These are phyloP conservation scores for Aspergillus terreus DNA, from an alignment of 2,329 filamentous ascomycete genomes.

Conservation along the genomic window DNA sequence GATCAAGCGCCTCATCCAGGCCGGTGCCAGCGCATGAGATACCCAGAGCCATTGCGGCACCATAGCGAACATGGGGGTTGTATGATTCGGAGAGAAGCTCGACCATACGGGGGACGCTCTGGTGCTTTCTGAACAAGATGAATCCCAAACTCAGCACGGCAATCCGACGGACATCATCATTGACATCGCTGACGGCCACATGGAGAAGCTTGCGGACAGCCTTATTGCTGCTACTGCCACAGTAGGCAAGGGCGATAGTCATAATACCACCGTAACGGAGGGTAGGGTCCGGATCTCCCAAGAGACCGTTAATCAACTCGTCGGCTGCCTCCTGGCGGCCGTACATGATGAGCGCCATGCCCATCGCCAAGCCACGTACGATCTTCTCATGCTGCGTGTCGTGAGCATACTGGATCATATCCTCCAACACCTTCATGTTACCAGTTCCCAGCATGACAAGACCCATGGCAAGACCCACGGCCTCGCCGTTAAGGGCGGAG, in stretches of 20 bases:
- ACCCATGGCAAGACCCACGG: slow-evolving; percentile 92
- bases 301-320: slow-evolving; percentile 85
- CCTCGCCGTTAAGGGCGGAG: slow-evolving; percentile 94
- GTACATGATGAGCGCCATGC: slow-evolving; percentile 99
- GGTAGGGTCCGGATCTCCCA: slow-evolving; percentile 90
- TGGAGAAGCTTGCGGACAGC: slow-evolving; percentile 93
- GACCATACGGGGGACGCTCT: slow-evolving; percentile 96
- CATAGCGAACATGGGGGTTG: slow-evolving; percentile 97
- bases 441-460: slow-evolving; percentile 98
- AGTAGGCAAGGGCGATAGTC: slow-evolving; percentile 97
- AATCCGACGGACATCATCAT: slow-evolving; percentile 91
- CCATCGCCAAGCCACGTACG: slow-evolving; percentile 88
- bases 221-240: slow-evolving; percentile 96
- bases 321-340: slow-evolving; percentile 92
- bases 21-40: slow-evolving; percentile 97
- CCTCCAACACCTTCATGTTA: slow-evolving; percentile 85
- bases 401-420: slow-evolving; percentile 97
- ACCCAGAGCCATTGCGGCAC: slow-evolving; percentile 95
- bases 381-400: slow-evolving; percentile 99
- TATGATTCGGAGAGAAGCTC: slow-evolving; percentile 97
- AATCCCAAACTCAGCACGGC: slow-evolving; percentile 98
- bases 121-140: slow-evolving; percentile 96
- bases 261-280: slow-evolving; percentile 96
- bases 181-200: slow-evolving; percentile 95
- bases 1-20: slow-evolving; percentile 90